phyloP scores from a whole-genome alignment of 2,329 filamentous ascomycete genomes.

The Colletotrichum liaoningense region DNA sequence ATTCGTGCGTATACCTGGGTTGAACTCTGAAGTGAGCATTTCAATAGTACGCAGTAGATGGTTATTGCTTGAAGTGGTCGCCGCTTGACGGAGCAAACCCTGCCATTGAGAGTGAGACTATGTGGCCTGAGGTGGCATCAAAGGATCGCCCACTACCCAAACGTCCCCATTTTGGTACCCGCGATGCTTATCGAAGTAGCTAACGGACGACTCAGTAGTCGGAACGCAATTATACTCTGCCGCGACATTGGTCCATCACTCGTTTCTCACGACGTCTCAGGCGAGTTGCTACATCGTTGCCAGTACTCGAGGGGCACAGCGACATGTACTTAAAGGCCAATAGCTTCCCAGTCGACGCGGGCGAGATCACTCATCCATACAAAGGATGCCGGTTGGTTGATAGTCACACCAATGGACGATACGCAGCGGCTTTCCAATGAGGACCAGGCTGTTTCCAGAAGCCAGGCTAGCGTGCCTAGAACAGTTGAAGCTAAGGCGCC shows the following conservation, averaged over 20 bases:
- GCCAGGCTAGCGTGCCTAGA: conserved; percentile 9
- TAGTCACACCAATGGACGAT: not conserved
- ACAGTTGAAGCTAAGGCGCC: conserved; percentile 7
- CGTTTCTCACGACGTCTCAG: not conserved
- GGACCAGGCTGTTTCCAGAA: conserved; percentile 26
- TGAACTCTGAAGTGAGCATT: not conserved
- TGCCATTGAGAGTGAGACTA: not conserved
- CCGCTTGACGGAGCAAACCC: not conserved
- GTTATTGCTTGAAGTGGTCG: not conserved
- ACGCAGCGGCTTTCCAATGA: not conserved
- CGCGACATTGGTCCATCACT: not conserved
- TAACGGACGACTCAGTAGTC: not conserved
- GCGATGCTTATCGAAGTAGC: not conserved
- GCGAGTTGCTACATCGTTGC: not conserved
- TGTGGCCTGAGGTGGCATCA: not conserved
- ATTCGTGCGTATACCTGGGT: not conserved
- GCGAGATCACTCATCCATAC: not conserved
- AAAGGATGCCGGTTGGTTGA: not conserved
- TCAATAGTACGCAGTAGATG: not conserved
- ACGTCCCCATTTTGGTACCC: conserved; percentile 4
- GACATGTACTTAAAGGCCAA: not conserved
- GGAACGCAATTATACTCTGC: not conserved
- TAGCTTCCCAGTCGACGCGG: not conserved
- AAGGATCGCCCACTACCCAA: conserved; percentile 6
- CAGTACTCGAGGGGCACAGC: not conserved